Percentiles rank a stretch among this genome's conserved stretches.
phyloP scores from a whole-genome alignment of 2,329 filamentous ascomycete genomes.

The Dactylellina haptotyla region DNA sequence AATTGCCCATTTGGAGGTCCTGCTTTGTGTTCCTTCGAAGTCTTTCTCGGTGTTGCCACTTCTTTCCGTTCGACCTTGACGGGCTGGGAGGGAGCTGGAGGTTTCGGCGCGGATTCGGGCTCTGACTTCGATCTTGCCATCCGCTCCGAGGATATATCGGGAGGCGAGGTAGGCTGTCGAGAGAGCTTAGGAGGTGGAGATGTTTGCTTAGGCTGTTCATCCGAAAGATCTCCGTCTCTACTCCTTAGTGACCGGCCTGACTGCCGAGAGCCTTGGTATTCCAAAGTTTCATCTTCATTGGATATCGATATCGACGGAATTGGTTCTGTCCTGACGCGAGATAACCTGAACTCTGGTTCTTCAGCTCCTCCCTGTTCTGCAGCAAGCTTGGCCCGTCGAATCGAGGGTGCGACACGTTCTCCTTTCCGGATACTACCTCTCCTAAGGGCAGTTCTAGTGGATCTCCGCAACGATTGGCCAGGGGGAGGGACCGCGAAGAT shows the following conservation, averaged over 20 bases:
- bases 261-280: conserved; percentile 17
- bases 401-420: conserved; percentile 74
- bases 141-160: conserved; percentile 34
- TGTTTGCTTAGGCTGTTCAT: conserved; percentile 22
- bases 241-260: conserved; percentile 7
- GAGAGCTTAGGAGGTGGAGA: conserved; percentile 14
- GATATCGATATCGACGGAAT: conserved; percentile 60
- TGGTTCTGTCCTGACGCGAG: conserved; percentile 77
- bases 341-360: conserved; percentile 66
- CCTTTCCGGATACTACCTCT: conserved; percentile 85
- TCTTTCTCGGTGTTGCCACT: conserved; percentile 8
- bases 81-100: conserved; percentile 13
- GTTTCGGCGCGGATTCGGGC: conserved; percentile 26
- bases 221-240: conserved; percentile 2
- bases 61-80: conserved; percentile 33
- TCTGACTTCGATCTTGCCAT: conserved; percentile 46
- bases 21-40: conserved; percentile 8
- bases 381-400: conserved; percentile 65
- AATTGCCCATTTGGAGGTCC: conserved; percentile 28
- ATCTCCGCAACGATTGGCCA: conserved; percentile 83
- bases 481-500: conserved; percentile 80
- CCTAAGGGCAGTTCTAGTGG: conserved; percentile 89
- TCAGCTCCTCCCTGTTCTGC: conserved; percentile 57
- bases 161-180: conserved; percentile 35
- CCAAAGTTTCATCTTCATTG: conserved; percentile 20